Evolutionary conservation across 192 early-diverging fungal species (phyloP), one percentile per base, ranked within the genome.

Genomic region (Podila epigama): DNA sequence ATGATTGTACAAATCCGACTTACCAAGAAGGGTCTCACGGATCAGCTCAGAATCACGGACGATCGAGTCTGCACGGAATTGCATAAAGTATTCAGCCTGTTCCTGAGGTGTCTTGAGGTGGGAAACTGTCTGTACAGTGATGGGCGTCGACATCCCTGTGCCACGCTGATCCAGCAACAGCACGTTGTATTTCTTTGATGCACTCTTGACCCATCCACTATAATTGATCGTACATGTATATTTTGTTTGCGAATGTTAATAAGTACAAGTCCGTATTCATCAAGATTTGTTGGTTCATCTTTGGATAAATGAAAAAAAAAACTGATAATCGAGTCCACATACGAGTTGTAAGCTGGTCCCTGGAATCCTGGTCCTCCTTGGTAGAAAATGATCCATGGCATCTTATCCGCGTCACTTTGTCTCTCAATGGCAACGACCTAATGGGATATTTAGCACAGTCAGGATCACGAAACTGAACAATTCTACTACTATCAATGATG

Each of bases 151-250:
- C 32, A 86, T 63, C 0, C 90, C 90, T 9, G 90, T 92, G 60
- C 90, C 90, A 35, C 90, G 88, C 62, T 89, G 89, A 68, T 92
- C 90, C 33, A 92, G 63, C 25, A 92, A 75, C 51, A 92, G 81
- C 12, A 90, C 81, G 53, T 92, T 89, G 69, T 83, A 92, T 8
- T 88, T 88, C 39, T 90, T 84, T 12, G 80, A 70, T 51, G 89
- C 56, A 22, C 41, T 54, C 56, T 77, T 77, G 37, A 77, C 73
- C 73, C 73, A 77, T 22, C 60, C 73, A 10, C 73, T 77, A 68
- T 6, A 53, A 42, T 7, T 28, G 15, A 25, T 12, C 16, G 50
- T 3, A 12, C 12, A 34, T 33, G 28, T 4, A 33, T 34, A 56
- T 40, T 35, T 28, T 10, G 32, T 57, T 16, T 33, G 57, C 20